Percentiles rank a stretch among this genome's conserved stretches.
phyloP scores from a whole-genome alignment of 2,329 filamentous ascomycete genomes.

The Plectosphaerella sp. region DNA sequence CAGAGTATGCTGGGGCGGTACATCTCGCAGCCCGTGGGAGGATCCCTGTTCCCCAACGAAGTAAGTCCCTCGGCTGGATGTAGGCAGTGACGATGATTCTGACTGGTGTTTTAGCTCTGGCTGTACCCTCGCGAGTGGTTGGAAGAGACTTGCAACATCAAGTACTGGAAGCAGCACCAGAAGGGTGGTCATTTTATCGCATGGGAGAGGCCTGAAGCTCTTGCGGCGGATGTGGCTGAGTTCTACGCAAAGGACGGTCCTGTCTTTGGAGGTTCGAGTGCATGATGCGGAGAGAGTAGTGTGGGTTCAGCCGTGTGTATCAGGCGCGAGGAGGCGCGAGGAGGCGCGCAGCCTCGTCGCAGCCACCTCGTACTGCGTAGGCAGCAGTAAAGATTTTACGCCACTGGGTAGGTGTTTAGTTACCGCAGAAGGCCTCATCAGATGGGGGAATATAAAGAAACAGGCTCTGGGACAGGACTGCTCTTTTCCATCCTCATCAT shows the following conservation, averaged over 20 bases:
- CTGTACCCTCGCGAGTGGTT: conserved; percentile 1
- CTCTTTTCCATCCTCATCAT: too few species aligned
- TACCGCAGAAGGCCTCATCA: too few species aligned
- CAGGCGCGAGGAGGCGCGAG: too few species aligned
- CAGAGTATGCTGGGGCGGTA: background rate
- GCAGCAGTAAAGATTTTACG: too few species aligned
- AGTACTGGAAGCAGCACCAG: conserved; percentile 1
- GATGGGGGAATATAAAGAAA: too few species aligned
- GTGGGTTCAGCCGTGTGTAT: too few species aligned
- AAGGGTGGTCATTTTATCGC: background rate
- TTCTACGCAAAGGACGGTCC: background rate
- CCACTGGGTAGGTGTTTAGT: too few species aligned
- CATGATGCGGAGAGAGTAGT: too few species aligned
- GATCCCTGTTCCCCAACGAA: background rate
- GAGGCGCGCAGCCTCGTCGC: too few species aligned
- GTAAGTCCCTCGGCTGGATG: background rate
- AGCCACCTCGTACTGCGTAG: too few species aligned
- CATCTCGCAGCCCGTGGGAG: background rate
- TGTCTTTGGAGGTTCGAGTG: background rate
- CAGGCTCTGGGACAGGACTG: too few species aligned
- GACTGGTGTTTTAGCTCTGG: background rate
- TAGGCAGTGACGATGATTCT: background rate
- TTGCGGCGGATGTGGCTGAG: background rate
- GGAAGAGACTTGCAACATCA: conserved; percentile 1
- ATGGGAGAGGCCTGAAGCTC: conserved; percentile 1